Conservation (phyloP, 2,329 filamentous ascomycete species). For the Epichloe amarillans region DNA sequence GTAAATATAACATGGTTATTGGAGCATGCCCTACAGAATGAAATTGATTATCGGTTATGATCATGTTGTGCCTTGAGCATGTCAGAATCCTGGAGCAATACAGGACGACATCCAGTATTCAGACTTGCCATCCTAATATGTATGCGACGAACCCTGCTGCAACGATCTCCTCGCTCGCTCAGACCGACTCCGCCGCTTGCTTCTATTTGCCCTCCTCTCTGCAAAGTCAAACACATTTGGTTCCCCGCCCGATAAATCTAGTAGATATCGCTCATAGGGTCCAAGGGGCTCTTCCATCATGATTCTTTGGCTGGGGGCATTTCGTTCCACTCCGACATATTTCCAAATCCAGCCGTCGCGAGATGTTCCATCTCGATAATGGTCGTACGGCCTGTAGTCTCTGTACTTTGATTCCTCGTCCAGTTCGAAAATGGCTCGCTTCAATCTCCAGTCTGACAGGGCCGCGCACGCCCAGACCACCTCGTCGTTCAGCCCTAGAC, state of each 20-base stretch:
- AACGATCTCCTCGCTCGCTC: not conserved
- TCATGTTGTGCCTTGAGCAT: too few relatives aligned
- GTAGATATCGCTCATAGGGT: constrained; percentile 36
- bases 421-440: constrained; percentile 14
- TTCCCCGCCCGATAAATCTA: constrained; percentile 29
- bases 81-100: too few relatives aligned
- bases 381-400: constrained; percentile 12
- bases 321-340: constrained; percentile 30
- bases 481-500: constrained; percentile 35
- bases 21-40: too few relatives aligned
- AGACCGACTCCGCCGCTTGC: constrained; percentile 5
- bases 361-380: constrained; percentile 7
- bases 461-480: constrained; percentile 33
- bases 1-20: too few relatives aligned
- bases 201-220: constrained; percentile 13
- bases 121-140: not conserved
- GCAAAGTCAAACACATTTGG: constrained; percentile 32
- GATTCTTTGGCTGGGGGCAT: constrained; percentile 25
- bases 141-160: not conserved
- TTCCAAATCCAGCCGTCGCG: constrained; percentile 38
- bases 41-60: too few relatives aligned
- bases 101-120: not conserved
- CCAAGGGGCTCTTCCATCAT: constrained; percentile 42
- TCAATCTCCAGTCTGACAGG: constrained; percentile 31
- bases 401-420: constrained; percentile 2